These are phyloP conservation scores for Prunus mongolica DNA, from an alignment of 306 rosid genomes.

Conservation along the genomic window DNA sequence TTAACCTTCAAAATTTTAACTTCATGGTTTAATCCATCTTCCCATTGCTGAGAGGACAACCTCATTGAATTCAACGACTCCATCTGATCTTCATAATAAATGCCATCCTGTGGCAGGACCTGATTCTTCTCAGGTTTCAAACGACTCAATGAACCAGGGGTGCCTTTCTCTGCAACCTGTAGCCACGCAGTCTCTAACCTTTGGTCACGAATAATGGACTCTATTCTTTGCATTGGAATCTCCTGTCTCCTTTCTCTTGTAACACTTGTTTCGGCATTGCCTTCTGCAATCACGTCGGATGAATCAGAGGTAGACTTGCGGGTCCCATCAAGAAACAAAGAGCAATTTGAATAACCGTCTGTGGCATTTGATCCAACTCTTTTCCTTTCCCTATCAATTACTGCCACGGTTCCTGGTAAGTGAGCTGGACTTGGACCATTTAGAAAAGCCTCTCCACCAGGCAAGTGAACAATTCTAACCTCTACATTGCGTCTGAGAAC, in stretches of 20 bases:
- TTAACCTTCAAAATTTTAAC: conserved; percentile 45
- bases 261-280: conserved; percentile 34
- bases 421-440: conserved; percentile 45
- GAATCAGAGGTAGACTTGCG: conserved; percentile 49
- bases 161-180: conserved; percentile 84
- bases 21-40: conserved; percentile 54
- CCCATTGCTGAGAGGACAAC: conserved; percentile 66
- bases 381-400: conserved; percentile 42
- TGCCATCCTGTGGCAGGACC: conserved; percentile 83
- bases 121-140: conserved; percentile 92
- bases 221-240: conserved; percentile 87
- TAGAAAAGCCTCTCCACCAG: conserved; percentile 53
- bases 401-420: conserved; percentile 12
- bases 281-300: conserved; percentile 56
- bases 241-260: conserved; percentile 48
- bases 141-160: conserved; percentile 78
- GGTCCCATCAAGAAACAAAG: conserved; percentile 50
- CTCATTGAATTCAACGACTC: conserved; percentile 56
- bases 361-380: conserved; percentile 30
- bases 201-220: conserved; percentile 89
- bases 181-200: conserved; percentile 96
- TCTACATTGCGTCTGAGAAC: conserved; percentile 86
- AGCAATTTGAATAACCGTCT: conserved; percentile 45
- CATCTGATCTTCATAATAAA: conserved; percentile 47
- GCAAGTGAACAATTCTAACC: conserved; percentile 83